Evolutionary conservation across 148 eudicot genomes (phyloP).

Genomic region (Gaultheria prostrata): DNA sequence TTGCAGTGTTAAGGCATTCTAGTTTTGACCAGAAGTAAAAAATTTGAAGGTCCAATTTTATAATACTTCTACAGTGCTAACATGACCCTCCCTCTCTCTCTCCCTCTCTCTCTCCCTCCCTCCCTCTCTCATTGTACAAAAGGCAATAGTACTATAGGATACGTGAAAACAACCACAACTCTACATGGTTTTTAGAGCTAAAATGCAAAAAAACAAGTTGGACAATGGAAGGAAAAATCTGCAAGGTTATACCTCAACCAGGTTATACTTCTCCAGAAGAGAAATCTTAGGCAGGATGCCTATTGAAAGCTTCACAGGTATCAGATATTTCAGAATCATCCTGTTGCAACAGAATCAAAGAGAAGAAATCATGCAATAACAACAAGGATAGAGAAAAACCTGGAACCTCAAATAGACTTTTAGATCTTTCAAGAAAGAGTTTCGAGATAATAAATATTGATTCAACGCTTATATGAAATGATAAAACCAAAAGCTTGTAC

Average conservation of each 20-base stretch:
- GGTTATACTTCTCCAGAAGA: conserved; percentile 66
- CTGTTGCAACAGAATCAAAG: conserved; percentile 37
- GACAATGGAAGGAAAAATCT: not conserved
- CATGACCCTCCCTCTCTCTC: not conserved
- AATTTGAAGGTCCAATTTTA: not conserved
- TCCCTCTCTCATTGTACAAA: not conserved
- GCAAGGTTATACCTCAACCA: conserved; percentile 59
- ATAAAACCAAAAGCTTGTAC: not conserved
- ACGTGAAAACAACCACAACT: not conserved
- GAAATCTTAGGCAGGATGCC: conserved; percentile 73
- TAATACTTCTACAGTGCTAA: too few species aligned
- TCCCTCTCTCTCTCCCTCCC: not conserved
- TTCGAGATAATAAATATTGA: not conserved
- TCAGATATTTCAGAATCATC: conserved; percentile 93
- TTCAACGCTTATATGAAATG: not conserved
- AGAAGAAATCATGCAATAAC: conserved; percentile 9
- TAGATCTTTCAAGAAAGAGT: not conserved
- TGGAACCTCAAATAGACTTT: not conserved
- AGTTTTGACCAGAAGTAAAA: not conserved
- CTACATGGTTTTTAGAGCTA: not conserved
- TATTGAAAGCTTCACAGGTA: conserved; percentile 96
- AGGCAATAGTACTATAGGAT: not conserved
- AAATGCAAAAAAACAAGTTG: not conserved
- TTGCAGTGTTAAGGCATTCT: not conserved
- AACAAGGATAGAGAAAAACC: not conserved